Evolutionary conservation across 2,329 filamentous ascomycete genomes (phyloP), one percentile per base, ranked within the genome.

Genomic region (Leptodontidium sp.): DNA sequence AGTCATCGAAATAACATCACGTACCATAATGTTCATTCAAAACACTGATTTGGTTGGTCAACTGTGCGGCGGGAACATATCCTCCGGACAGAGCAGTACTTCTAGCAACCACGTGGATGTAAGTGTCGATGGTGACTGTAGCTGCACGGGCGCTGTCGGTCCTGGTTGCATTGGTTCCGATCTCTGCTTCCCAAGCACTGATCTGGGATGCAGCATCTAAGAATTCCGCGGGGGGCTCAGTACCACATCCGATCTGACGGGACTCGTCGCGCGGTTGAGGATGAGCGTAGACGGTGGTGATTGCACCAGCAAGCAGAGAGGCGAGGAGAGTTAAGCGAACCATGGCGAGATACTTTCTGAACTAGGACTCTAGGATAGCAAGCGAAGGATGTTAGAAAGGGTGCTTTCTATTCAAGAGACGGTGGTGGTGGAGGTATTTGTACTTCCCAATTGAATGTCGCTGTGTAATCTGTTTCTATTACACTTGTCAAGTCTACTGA

Each of bases 61-160:
- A 69, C 59, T 71, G 67, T 9, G 66, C 21, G 9, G 73, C 66
- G 4, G 75, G 70, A 61, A 78, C 67, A 67, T 78, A 76, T 53
- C 76, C 76, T 49, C 72, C 72, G 11, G 69, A 64, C 7, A 68
- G 67, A 9, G 69, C 38, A 32, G 55, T 70, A 9, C 72, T 73
- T 12, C 69, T 70, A 17, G 76, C 74, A 53, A 80, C 71, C 47
- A 80, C 76, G 66, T 80, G 78, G 70, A 78, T 78, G 64, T 78
- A 80, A 53, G 77, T 76, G 15, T 75, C 68, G 64, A 80, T 57
- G 61, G 52, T 66, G 9, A 70, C 71, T 65, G 77, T 73, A 24
- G 68, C 72, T 21, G 72, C 64, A 29, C 59, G 38, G 61, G 47
- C 57, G 14, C 66, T 65, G n/a, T 57, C 65, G 3, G 66, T 64